phyloP scores from a whole-genome alignment of 148 eudicot genomes.

The Chenopodium quinoa region DNA sequence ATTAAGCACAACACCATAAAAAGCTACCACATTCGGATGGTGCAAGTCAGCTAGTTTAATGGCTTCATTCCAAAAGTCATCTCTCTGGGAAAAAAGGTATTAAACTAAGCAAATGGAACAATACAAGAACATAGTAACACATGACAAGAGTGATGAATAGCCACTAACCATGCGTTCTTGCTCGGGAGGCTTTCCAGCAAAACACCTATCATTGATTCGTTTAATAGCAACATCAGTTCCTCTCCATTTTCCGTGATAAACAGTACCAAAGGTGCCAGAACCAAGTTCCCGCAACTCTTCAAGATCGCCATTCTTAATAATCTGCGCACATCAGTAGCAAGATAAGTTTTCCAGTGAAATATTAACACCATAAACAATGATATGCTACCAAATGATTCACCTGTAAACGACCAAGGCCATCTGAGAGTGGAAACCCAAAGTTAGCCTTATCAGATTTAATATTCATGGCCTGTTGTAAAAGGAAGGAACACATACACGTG shows the following conservation, averaged over 20 bases:
- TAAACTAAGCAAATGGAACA: constrained; percentile 10
- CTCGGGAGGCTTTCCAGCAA: constrained; percentile 89
- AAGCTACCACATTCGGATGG: constrained; percentile 97
- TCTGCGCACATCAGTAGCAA: constrained; percentile 35
- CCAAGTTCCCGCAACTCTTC: constrained; percentile 92
- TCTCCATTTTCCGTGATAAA: constrained; percentile 97
- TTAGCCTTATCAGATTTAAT: constrained; percentile 66
- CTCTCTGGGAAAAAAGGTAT: constrained; percentile 41
- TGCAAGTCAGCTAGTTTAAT: constrained; percentile 87
- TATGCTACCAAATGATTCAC: constrained; percentile 36
- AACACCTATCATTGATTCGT: constrained; percentile 85
- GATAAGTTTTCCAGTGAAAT: not conserved
- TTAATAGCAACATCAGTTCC: constrained; percentile 97
- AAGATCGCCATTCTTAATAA: constrained; percentile 82
- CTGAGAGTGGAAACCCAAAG: constrained; percentile 68
- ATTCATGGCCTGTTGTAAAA: constrained; percentile 49
- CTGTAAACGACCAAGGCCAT: constrained; percentile 77
- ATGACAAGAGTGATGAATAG: not conserved
- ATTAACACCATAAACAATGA: not conserved
- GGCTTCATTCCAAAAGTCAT: constrained; percentile 98
- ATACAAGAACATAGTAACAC: not conserved
- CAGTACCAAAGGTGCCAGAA: constrained; percentile 96
- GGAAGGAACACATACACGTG: constrained; percentile 4
- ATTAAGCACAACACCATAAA: constrained; percentile 93
- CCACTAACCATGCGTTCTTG: constrained; percentile 77